Base-by-base conservation (phyloP, 2,329 filamentous ascomycete genomes). In the Beauveria brongniartii region DNA sequence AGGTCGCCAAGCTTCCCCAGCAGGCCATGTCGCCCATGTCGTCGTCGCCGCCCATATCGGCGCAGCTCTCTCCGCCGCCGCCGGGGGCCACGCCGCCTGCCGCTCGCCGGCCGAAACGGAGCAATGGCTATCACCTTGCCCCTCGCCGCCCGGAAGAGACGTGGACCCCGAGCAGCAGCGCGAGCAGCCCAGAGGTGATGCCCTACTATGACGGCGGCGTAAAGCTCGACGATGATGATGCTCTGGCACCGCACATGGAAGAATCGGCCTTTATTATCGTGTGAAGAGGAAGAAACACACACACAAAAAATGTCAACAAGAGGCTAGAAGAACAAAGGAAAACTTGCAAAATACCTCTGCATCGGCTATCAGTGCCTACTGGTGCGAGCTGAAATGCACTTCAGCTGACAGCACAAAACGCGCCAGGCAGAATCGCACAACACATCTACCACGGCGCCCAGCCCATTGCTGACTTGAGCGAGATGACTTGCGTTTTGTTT, bases 91-190 rank as follows among this genome's bases (percentile, higher is more conserved):
- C 54, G 5, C 26, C 55, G 12, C 41, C 55, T 1, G 61, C 28
- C 2, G 43, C 55, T 16, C 30, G 54, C 5, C 61, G 61, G 5
- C 61, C 61, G 41, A 62, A 53, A 34, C 54, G 61, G 20, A 46
- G 55, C 22, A 62, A 62, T 3, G 61, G 48, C 3, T 59, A 58
- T 20, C 61, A 62, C n/a, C 34, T 62, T 1, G 34, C 34, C 5
- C 37, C 55, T 18, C 55, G 26, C 5, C 61, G 50, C 18, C 24
- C 50, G 3, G 55, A 50, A 22, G 55, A 62, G 10, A 18, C 48
- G 1, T 55, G 61, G 55, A 20, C 43, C 3, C 24, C 20, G 43
- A 60, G 58, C 58, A 60, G 58, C 51, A 37, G 34, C 10, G 30
- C 22, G 30, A 60, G 51, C 47, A 55, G 58, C 34, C 58, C 58